phyloP scores from a whole-genome alignment of 306 rosid species.

The Inga oerstediana region DNA sequence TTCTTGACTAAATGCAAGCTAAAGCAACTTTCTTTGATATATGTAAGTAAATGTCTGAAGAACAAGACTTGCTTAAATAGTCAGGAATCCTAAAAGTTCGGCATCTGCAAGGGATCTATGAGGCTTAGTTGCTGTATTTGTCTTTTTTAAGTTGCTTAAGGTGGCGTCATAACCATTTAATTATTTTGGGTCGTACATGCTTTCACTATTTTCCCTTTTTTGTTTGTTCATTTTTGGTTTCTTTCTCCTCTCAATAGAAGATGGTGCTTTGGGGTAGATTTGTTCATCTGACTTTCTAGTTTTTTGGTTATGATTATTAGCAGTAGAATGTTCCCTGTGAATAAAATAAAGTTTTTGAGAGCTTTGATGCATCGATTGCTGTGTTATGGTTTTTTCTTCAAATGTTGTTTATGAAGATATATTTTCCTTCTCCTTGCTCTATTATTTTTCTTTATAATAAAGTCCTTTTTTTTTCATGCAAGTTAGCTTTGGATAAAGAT shows the following conservation, averaged over 20 bases:
- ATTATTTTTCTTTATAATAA: not conserved
- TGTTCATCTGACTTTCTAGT: slow-evolving; percentile 1
- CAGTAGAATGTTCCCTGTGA: not conserved
- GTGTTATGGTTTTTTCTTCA: not conserved
- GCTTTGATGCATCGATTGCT: not conserved
- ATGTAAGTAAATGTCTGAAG: not conserved
- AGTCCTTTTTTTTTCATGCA: not conserved
- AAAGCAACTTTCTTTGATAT: not conserved
- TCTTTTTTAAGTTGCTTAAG: not conserved
- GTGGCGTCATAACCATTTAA: not conserved
- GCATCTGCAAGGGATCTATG: slow-evolving; percentile 11
- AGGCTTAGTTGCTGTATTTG: slow-evolving; percentile 8
- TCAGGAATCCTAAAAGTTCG: not conserved
- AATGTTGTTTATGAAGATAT: not conserved
- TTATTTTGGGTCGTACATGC: not conserved
- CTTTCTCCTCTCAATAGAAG: not conserved
- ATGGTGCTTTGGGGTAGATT: slow-evolving; percentile 10
- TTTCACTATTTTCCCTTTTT: not conserved
- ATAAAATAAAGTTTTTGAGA: not conserved
- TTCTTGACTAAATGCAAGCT: not conserved
- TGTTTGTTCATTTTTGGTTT: not conserved
- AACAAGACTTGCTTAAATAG: slow-evolving; percentile 4
- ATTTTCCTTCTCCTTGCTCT: slow-evolving; percentile 2
- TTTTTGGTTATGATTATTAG: not conserved
- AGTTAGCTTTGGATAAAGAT: slow-evolving; percentile 11